phyloP scores from a whole-genome alignment of 148 eudicot species.

The Hydrangea macrophylla region DNA sequence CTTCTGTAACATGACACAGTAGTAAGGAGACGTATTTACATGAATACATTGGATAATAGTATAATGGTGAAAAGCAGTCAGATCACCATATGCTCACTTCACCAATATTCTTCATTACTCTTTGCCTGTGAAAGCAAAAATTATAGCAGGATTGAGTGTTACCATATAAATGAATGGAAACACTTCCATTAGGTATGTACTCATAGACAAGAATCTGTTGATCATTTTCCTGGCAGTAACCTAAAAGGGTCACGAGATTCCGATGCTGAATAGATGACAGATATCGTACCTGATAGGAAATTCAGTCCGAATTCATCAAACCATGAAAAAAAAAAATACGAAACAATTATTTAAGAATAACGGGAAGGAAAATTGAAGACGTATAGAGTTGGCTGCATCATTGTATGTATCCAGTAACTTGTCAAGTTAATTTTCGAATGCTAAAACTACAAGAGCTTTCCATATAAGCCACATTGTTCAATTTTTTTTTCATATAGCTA shows the following conservation, averaged over 20 bases:
- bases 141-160: conserved; percentile 16
- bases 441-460: conserved; percentile 4
- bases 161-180: conserved; percentile 92
- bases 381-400: not conserved
- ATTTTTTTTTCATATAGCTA: not conserved
- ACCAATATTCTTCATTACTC: not conserved
- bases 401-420: not conserved
- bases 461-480: not conserved
- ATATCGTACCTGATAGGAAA: conserved; percentile 61
- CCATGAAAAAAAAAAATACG: not conserved
- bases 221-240: conserved; percentile 84
- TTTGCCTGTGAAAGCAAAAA: conserved; percentile 1
- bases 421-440: too few relatives aligned
- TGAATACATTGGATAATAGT: not conserved
- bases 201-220: conserved; percentile 91
- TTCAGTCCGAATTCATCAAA: conserved; percentile 14
- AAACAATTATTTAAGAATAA: too few relatives aligned
- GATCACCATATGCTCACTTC: conserved; percentile 4
- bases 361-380: not conserved
- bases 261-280: conserved; percentile 93
- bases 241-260: conserved; percentile 89
- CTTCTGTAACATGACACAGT: not conserved
- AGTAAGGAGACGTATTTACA: not conserved
- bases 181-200: conserved; percentile 96
- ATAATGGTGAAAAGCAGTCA: not conserved